These are phyloP conservation scores for Epichloe sp. DNA, from an alignment of 2,329 filamentous ascomycete species.

Conservation along the genomic window DNA sequence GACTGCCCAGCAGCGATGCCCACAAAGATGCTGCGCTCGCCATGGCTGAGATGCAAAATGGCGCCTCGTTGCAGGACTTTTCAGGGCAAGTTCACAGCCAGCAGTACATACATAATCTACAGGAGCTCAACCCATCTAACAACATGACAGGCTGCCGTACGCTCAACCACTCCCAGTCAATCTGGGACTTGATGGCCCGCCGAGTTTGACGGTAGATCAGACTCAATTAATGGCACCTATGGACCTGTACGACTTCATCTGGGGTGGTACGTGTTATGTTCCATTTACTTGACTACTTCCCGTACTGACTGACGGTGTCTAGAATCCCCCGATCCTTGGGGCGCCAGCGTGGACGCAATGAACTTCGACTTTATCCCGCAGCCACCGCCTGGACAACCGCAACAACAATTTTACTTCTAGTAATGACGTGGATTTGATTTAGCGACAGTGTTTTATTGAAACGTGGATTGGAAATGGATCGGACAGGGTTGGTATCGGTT, in stretches of 20 bases:
- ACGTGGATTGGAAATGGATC: too few species aligned
- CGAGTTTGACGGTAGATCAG: constrained; percentile 40
- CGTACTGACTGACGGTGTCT: not conserved
- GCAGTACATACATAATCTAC: not conserved
- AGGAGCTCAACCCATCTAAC: not conserved
- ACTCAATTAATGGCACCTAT: constrained; percentile 50
- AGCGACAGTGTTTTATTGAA: not conserved
- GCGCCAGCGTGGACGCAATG: constrained; percentile 39
- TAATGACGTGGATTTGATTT: not conserved
- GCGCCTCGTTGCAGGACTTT: constrained; percentile 33
- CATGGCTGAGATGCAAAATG: constrained; percentile 53
- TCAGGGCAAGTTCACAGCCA: constrained; percentile 20
- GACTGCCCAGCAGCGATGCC: constrained; percentile 28
- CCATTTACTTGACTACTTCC: not conserved
- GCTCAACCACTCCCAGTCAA: constrained; percentile 23
- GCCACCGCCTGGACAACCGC: constrained; percentile 43
- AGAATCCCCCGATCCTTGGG: constrained; percentile 49
- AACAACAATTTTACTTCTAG: constrained; percentile 46
- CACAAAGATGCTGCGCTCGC: constrained; percentile 50
- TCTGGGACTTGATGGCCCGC: constrained; percentile 30
- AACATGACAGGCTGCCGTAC: constrained; percentile 22
- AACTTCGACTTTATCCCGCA: constrained; percentile 49
- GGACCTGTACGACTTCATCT: constrained; percentile 56
- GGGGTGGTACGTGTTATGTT: constrained; percentile 40
- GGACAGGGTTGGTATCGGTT: not conserved